phyloP scores from a whole-genome alignment of 805 yeast species.

The Wickerhamiella slavikovae region DNA sequence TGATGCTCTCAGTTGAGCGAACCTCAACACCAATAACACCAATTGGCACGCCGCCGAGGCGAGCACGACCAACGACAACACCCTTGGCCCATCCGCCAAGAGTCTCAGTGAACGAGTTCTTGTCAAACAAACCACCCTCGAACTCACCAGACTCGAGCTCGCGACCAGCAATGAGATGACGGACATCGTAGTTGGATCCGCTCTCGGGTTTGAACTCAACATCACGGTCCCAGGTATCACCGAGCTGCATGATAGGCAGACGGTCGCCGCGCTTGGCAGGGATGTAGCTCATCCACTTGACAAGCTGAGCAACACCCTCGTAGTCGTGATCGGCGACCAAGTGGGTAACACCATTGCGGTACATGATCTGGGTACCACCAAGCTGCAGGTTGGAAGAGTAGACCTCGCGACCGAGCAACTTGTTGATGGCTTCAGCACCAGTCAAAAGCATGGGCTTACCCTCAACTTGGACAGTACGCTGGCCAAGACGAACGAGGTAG shows the following conservation, averaged over 20 bases:
- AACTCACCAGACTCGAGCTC: slow-evolving; percentile 48
- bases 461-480: slow-evolving; percentile 95
- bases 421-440: slow-evolving; percentile 98
- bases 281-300: slow-evolving; percentile 88
- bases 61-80: slow-evolving; percentile 96
- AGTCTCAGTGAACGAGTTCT: slow-evolving; percentile 85
- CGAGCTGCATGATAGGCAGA: slow-evolving; percentile 57
- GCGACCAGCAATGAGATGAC: slow-evolving; percentile 87
- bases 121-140: slow-evolving; percentile 81
- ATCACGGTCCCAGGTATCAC: slow-evolving; percentile 86
- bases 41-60: slow-evolving; percentile 95
- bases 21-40: slow-evolving; percentile 97
- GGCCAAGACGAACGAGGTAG: slow-evolving; percentile 91
- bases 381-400: slow-evolving; percentile 91
- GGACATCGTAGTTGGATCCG: slow-evolving; percentile 65
- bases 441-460: slow-evolving; percentile 97
- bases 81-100: slow-evolving; percentile 97
- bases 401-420: slow-evolving; percentile 89
- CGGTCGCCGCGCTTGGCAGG: slow-evolving; percentile 83
- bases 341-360: slow-evolving; percentile 94
- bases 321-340: slow-evolving; percentile 91
- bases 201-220: slow-evolving; percentile 60
- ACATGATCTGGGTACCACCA: slow-evolving; percentile 99
- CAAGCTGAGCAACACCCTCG: slow-evolving; percentile 85
- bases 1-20: slow-evolving; percentile 65